phyloP scores from a whole-genome alignment of 1,284 basidiomycete genomes.

The Pseudozyma sp. region DNA sequence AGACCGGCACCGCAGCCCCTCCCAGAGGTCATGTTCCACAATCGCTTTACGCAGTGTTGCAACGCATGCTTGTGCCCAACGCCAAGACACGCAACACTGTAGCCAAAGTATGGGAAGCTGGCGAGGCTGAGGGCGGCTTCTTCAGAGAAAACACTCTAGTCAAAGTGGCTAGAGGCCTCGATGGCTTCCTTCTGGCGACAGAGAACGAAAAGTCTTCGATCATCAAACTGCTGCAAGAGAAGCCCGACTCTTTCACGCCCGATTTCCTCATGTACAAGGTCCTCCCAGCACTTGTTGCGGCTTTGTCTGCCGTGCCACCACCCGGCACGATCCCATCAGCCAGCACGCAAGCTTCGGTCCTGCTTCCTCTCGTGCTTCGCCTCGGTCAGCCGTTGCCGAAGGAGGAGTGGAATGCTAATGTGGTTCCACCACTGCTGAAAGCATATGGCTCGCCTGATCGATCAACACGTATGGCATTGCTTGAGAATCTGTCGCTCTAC shows the following conservation, averaged over 20 bases:
- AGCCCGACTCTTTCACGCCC: conserved; percentile 74
- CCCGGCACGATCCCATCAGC: conserved; percentile 46
- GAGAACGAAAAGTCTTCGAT: conserved; percentile 81
- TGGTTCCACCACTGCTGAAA: conserved; percentile 58
- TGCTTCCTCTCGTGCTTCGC: conserved; percentile 63
- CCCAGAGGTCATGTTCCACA: conserved; percentile 83
- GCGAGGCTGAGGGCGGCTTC: conserved; percentile 75
- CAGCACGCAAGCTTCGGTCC: conserved; percentile 40
- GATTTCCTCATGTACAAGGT: conserved; percentile 89
- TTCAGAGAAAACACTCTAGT: conserved; percentile 87
- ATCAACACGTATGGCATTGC: conserved; percentile 89
- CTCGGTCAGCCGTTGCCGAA: conserved; percentile 54
- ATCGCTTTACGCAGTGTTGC: conserved; percentile 82
- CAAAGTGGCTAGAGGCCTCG: conserved; percentile 84
- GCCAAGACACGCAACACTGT: conserved; percentile 81
- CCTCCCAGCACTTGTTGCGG: conserved; percentile 85
- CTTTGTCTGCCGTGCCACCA: conserved; percentile 71
- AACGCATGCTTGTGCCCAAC: conserved; percentile 88
- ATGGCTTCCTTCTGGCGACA: conserved; percentile 84
- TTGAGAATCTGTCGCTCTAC: conserved; percentile 87
- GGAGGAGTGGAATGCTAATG: conserved; percentile 49
- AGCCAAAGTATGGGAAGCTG: conserved; percentile 47
- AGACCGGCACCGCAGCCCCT: conserved; percentile 78
- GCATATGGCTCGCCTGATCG: conserved; percentile 74
- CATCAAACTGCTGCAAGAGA: conserved; percentile 65